Base-by-base conservation (phyloP, 2,329 filamentous ascomycete species). In the Chrysoporthe puriensis region DNA sequence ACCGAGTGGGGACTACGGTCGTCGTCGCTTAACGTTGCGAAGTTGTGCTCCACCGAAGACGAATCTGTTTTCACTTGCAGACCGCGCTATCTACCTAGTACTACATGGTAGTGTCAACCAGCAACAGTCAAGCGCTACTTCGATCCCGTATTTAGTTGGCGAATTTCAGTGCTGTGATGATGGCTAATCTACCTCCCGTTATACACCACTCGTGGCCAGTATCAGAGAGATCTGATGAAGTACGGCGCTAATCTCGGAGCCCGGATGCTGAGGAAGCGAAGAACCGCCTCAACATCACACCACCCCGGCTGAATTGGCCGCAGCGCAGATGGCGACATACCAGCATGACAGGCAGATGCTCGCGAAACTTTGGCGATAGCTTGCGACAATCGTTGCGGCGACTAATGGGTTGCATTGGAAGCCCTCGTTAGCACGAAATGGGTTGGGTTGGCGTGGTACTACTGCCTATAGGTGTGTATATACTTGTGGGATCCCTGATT, bases 231-330 rank as follows among this genome's bases (percentile, higher is more conserved):
- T 54, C 32, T 54, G 50, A 54, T 13, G 32, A 54, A 32, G 48
- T 21, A 34, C 13, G 11, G 26, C 26, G 50, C 50, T 54, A 16
- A 54, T 34, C 50, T 54, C 13, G 26, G 21, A 54, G 50, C 21
- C 26, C 26, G 13, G 34, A 16, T 16, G 14, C 43, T 34, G 42
- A 43, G 8, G 26, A 61, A 16, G 42, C 26, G 59, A 44, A 34
- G 26, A 48, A 34, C 3, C 11, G 26, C 42, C 11, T 26, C 21
- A n/a, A 46, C 43, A 46, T 61, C 59, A 61, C 59, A 43, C 59
- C 59, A 61, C 34, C 59, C 59, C 59, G 26, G 59, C 58, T 34
- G 21, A 18, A 48, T 18, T 14, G 43, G 43, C 59, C 59, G 43
- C 59, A 61, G 36, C 26, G 13, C 21, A n/a, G 57, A 60, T 40